These are phyloP conservation scores for Otatea glauca DNA, from an alignment of 176 grass and related monocot species.

Conservation along the genomic window DNA sequence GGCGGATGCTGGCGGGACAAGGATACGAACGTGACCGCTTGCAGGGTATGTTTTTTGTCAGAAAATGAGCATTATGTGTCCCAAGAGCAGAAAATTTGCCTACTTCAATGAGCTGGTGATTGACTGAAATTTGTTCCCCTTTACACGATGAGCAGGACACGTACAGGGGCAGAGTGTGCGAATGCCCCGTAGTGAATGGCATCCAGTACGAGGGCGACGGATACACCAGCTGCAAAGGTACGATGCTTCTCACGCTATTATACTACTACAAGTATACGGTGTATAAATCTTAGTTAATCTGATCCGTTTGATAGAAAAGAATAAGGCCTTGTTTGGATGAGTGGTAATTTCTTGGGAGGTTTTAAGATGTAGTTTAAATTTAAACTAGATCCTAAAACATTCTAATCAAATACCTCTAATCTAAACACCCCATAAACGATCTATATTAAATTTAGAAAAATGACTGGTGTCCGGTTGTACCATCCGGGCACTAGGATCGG, in stretches of 20 bases:
- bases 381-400: too few relatives aligned
- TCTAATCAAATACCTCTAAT: too few relatives aligned
- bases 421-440: too few relatives aligned
- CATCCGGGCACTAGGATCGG: too few relatives aligned
- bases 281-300: too few relatives aligned
- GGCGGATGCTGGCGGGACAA: slow-evolving; percentile 83
- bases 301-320: too few relatives aligned
- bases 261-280: too few relatives aligned
- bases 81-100: not conserved
- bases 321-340: too few relatives aligned
- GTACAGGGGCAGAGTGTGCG: slow-evolving; percentile 83
- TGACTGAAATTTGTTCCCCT: not conserved
- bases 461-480: too few relatives aligned
- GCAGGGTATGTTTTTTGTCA: slow-evolving; percentile 47
- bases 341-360: too few relatives aligned
- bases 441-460: too few relatives aligned
- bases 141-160: slow-evolving; percentile 61
- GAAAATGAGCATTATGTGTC: not conserved
- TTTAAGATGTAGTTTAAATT: too few relatives aligned
- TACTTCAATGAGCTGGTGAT: not conserved
- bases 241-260: not conserved
- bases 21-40: slow-evolving; percentile 74
- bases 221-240: slow-evolving; percentile 73
- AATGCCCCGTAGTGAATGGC: slow-evolving; percentile 74
- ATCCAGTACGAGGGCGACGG: slow-evolving; percentile 84